Evolutionary conservation across 2,329 filamentous ascomycete genomes (phyloP).

Genomic region (Aciculosporium take): DNA sequence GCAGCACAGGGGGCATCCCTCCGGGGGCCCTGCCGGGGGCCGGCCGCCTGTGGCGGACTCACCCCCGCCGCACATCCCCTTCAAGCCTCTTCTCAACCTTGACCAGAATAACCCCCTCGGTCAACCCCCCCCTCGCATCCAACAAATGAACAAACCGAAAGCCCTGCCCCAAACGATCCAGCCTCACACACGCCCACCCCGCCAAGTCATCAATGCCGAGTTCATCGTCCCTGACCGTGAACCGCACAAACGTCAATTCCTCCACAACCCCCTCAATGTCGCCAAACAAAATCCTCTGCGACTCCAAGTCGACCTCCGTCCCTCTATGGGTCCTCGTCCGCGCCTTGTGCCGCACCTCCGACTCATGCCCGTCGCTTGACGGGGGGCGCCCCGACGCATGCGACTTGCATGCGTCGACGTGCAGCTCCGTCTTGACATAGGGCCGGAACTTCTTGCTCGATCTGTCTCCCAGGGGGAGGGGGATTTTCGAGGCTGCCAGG

Average conservation of each 20-base stretch:
- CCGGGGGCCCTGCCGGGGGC: no score
- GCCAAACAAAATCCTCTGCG: conserved; percentile 43
- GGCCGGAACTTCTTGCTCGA: conserved; percentile 50
- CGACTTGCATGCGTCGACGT: conserved; percentile 54
- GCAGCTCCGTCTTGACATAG: conserved; percentile 72
- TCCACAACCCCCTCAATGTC: conserved; percentile 44
- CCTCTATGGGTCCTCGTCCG: conserved; percentile 45
- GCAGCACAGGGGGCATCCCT: no score
- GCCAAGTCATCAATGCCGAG: conserved; percentile 64
- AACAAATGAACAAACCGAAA: conserved; percentile 66
- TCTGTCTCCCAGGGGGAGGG: conserved; percentile 42
- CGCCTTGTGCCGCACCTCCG: conserved; percentile 38
- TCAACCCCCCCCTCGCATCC: conserved; percentile 51
- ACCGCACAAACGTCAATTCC: conserved; percentile 58
- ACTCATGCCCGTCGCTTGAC: conserved; percentile 25
- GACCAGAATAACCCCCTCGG: conserved; percentile 57
- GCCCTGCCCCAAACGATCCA: conserved; percentile 65
- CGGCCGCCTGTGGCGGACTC: no score
- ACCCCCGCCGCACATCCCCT: conserved; percentile 3
- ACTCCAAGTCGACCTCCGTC: conserved; percentile 46
- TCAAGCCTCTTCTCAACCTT: conserved; percentile 49
- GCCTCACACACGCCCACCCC: conserved; percentile 76
- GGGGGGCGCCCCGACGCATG: conserved; percentile 19
- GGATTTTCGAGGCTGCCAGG: conserved; percentile 62
- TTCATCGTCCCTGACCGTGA: conserved; percentile 82